Percentiles rank a stretch among this genome's conserved stretches.
Evolutionary conservation across 148 eudicot species (phyloP).

Genomic region (Diospyros lotus): DNA sequence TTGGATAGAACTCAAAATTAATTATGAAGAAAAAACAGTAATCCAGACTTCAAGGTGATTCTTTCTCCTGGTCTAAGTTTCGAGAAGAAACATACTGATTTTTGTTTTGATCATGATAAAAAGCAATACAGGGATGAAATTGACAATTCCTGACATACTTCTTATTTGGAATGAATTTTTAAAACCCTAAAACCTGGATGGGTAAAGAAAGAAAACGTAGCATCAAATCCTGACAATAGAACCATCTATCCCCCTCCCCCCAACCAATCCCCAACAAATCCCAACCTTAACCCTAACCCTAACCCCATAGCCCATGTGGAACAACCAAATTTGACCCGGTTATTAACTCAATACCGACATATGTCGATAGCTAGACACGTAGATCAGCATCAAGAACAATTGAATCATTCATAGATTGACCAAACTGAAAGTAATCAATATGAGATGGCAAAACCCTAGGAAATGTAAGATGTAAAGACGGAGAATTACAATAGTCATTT

Average conservation of each 20-base stretch:
- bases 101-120: not conserved
- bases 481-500: constrained; percentile 6
- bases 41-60: not conserved
- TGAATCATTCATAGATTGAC: not conserved
- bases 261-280: not conserved
- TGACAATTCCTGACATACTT: not conserved
- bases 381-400: not conserved
- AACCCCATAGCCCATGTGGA: not conserved
- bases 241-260: not conserved
- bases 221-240: not conserved
- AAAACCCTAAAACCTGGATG: not conserved
- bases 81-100: no score
- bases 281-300: constrained; percentile 30
- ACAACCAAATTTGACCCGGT: not conserved
- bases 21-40: not conserved
- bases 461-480: not conserved
- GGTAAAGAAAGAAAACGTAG: not conserved
- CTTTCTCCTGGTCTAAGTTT: not conserved
- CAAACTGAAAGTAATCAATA: not conserved
- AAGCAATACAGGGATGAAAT: not conserved
- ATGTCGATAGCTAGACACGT: not conserved
- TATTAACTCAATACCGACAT: not conserved
- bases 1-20: not conserved
- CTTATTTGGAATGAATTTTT: not conserved
- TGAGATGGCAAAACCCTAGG: not conserved